Evolutionary conservation across 202 grass and related monocot genomes (phyloP).

Genomic region (Cymbopogon flexuosus): DNA sequence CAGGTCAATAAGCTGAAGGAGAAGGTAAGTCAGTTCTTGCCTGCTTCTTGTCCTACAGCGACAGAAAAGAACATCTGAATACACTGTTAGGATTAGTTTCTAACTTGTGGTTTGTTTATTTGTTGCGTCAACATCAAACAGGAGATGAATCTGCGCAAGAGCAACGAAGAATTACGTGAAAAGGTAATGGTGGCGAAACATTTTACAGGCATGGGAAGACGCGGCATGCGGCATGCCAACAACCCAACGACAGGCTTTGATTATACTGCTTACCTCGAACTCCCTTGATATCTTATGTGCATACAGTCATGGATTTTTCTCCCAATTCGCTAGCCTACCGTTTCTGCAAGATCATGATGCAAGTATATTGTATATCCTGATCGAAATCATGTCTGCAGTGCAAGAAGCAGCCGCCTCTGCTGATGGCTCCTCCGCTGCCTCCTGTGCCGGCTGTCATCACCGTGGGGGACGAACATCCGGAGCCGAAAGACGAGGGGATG

Average conservation of each 20-base stretch:
- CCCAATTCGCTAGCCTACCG: background rate
- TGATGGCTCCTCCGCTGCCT: background rate
- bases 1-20: slow-evolving; percentile 50
- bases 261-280: background rate
- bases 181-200: slow-evolving; percentile 43
- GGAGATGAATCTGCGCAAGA: slow-evolving; percentile 47
- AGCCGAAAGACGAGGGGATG: background rate
- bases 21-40: slow-evolving; percentile 38
- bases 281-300: slow-evolving; percentile 26
- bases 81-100: background rate
- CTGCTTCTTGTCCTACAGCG: background rate
- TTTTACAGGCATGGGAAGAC: background rate
- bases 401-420: slow-evolving; percentile 15
- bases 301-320: background rate
- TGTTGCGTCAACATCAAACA: slow-evolving; percentile 31
- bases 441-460: background rate
- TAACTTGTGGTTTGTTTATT: slow-evolving; percentile 5
- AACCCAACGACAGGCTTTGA: background rate
- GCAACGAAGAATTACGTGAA: slow-evolving; percentile 49
- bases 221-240: background rate
- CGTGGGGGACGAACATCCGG: background rate
- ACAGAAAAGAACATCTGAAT: background rate
- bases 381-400: slow-evolving; percentile 27
- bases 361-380: background rate
- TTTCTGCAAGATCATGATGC: background rate